Evolutionary conservation across 176 grass and related monocot species (phyloP).

Genomic region (Aegilops longissima): DNA sequence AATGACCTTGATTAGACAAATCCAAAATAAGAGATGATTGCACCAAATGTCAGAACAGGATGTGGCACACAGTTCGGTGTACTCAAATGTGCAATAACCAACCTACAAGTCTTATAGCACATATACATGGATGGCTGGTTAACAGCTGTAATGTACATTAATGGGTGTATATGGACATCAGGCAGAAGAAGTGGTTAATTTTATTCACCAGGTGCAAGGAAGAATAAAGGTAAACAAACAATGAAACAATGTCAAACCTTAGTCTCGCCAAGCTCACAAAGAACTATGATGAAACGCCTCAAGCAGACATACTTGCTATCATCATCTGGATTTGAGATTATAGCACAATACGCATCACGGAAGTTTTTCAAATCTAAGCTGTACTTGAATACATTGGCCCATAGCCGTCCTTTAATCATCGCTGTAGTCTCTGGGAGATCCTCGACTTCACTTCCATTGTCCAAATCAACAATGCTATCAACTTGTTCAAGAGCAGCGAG

Average conservation of each 20-base stretch:
- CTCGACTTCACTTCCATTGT: conserved; percentile 46
- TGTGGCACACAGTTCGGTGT: conserved; percentile 2
- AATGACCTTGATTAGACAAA: conserved; percentile 64
- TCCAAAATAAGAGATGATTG: conserved; percentile 4
- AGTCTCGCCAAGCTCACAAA: conserved; percentile 82
- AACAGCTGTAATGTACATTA: conserved; percentile 18
- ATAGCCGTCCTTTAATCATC: conserved; percentile 71
- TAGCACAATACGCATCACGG: conserved; percentile 82
- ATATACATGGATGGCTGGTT: conserved; percentile 19
- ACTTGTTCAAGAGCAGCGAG: conserved; percentile 91
- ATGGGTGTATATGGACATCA: background rate
- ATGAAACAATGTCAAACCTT: conserved; percentile 67
- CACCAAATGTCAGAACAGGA: background rate
- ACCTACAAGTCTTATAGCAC: conserved; percentile 1
- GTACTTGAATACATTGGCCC: conserved; percentile 90
- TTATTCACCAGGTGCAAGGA: conserved; percentile 24
- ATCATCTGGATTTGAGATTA: conserved; percentile 84
- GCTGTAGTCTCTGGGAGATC: conserved; percentile 51
- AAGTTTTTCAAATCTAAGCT: conserved; percentile 87
- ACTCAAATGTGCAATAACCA: conserved; percentile 18
- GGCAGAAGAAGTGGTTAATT: background rate
- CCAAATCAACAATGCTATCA: conserved; percentile 43
- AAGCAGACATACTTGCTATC: conserved; percentile 91
- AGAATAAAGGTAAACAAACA: conserved; percentile 16
- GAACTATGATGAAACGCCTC: conserved; percentile 90